Evolutionary conservation across 2,329 filamentous ascomycete genomes (phyloP), one percentile per base, ranked within the genome.

Genomic region (Microcyclospora pomicola): DNA sequence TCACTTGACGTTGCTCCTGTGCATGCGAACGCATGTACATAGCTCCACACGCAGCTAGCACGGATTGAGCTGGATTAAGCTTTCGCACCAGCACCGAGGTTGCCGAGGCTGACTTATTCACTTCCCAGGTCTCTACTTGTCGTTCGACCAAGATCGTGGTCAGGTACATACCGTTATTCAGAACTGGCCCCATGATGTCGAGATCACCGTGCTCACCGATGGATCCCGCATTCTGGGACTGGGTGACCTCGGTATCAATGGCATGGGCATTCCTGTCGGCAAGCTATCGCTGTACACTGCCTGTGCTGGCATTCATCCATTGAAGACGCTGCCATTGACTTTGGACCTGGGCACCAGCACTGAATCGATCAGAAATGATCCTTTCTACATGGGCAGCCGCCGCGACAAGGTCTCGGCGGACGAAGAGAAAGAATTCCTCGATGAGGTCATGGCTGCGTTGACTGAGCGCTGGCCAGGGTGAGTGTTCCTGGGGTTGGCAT

Each of bases 141-240:
- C 87, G 43, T 95, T 84, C 64, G 82, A 85, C 64, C 88, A 98
- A 68, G 79, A 83, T 37, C 29, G 31, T n/a, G 91, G 87, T 56
- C 85, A 88, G 45, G 83, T 96, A 47, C 76, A 77, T 53, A 80
- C 82, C 33, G 87, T 96, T 59, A 77, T 96, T 49, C 71, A 77
- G 56, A 96, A 96, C 64, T 98, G 91, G 91, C 86, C 85, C 19
- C 80, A 91, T 47, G 76, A 85, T 48, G 88, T 93, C 27, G 85
- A 95, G 62, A 98, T 98, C 58, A 93, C 86, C 56, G 87, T 94
- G 59, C 80, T 98, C 51, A 96, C 91, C 12, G 91, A 98, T 60
- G 91, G 91, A 44, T 95, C 87, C 35, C 81, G 91, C 49, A 95
- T 80, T 61, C 77, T 87, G 41, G 88, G 91, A 55, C 76, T 98